These are phyloP conservation scores for Chrysanthemum seticuspe DNA, from an alignment of 129 eudicot species.

Conservation along the genomic window DNA sequence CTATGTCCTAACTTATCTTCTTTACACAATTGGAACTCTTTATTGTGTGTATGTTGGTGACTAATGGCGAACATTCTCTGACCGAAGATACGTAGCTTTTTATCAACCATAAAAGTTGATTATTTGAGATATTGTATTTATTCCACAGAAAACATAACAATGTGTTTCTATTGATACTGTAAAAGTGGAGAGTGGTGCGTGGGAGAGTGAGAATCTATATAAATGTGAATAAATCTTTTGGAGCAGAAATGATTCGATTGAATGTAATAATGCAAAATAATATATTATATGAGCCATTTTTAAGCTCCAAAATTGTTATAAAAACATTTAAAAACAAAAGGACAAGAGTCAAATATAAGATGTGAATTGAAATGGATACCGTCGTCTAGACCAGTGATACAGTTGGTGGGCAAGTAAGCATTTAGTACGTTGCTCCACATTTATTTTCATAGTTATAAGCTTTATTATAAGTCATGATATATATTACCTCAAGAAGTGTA, in stretches of 20 bases:
- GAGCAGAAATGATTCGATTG: slow-evolving; percentile 19
- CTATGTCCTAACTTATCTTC: neutral
- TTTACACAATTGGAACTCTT: neutral
- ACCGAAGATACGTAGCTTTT: slow-evolving; percentile 20
- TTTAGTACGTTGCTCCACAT: too few relatives aligned
- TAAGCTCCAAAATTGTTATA: too few relatives aligned
- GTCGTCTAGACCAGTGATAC: too few relatives aligned
- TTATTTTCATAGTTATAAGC: too few relatives aligned
- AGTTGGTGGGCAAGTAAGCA: too few relatives aligned
- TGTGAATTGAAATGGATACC: too few relatives aligned
- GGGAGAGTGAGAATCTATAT: neutral
- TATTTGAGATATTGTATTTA: neutral
- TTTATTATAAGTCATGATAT: too few relatives aligned
- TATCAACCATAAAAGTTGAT: slow-evolving; percentile 11
- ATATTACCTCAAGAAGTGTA: too few relatives aligned
- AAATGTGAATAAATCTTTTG: slow-evolving; percentile 8
- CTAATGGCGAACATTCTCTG: slow-evolving; percentile 7
- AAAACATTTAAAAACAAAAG: too few relatives aligned
- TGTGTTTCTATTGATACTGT: neutral
- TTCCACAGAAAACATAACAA: slow-evolving; percentile 3
- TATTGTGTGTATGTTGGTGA: neutral
- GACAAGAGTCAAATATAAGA: too few relatives aligned
- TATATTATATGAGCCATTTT: neutral
- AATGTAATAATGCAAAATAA: neutral
- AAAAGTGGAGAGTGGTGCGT: slow-evolving; percentile 5